Conservation (phyloP, 345 rosid genomes). For the Hirschfeldia incana region DNA sequence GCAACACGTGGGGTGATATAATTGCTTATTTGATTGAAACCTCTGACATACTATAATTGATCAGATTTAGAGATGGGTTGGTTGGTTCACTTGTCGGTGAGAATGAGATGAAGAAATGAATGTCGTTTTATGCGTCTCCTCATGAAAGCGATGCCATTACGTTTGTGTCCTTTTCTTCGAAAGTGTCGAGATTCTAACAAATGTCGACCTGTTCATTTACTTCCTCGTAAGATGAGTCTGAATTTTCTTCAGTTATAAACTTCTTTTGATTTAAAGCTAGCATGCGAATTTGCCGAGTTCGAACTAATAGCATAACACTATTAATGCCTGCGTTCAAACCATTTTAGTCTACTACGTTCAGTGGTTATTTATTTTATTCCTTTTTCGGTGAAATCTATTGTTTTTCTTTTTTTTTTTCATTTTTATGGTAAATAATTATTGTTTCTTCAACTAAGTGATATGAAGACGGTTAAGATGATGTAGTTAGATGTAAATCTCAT, state of each 20-base stretch:
- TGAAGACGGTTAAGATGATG: no score
- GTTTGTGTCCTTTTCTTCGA: slow-evolving; percentile 21
- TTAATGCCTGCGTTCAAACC: no score
- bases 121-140: slow-evolving; percentile 15
- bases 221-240: background rate
- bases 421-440: no score
- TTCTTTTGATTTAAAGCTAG: no score
- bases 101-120: slow-evolving; percentile 22
- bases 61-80: slow-evolving; percentile 7
- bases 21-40: background rate
- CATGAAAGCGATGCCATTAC: slow-evolving; percentile 18
- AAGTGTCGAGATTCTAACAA: slow-evolving; percentile 27
- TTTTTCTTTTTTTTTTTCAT: no score
- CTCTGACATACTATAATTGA: background rate
- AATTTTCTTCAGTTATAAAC: no score
- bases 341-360: no score
- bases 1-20: background rate
- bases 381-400: no score
- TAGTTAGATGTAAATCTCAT: no score
- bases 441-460: no score
- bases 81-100: slow-evolving; percentile 38
- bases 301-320: background rate
- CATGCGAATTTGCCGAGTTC: no score
- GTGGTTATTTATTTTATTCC: no score
- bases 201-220: slow-evolving; percentile 31